Evolutionary conservation across 2,329 filamentous ascomycete species (phyloP).

Genomic region (Apiospora kogelbergensis): DNA sequence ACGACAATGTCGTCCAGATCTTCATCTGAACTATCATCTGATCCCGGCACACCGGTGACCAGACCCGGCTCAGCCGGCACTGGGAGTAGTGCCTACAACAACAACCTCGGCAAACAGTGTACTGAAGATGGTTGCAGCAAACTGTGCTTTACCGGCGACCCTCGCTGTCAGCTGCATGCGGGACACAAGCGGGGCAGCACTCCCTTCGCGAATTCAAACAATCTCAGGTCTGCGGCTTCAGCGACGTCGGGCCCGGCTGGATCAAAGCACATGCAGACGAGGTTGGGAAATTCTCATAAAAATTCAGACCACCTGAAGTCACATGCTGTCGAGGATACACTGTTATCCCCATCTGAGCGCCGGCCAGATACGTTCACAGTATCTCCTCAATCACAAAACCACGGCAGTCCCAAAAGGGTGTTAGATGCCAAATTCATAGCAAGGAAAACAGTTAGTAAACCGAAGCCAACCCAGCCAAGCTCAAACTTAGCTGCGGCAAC

Average conservation of each 20-base stretch:
- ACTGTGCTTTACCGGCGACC: neutral
- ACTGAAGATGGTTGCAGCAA: neutral
- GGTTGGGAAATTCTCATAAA: neutral
- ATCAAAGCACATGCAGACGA: neutral
- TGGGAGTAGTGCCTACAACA: neutral
- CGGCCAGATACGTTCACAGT: neutral
- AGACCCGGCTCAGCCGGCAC: neutral
- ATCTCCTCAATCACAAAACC: neutral
- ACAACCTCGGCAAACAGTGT: neutral
- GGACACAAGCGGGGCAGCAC: neutral
- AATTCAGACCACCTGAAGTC: neutral
- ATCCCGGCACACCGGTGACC: neutral
- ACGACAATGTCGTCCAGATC: conserved; percentile 5
- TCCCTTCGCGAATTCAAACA: neutral
- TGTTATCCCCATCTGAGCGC: neutral
- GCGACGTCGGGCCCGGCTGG: neutral
- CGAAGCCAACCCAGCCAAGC: neutral
- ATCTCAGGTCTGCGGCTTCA: neutral
- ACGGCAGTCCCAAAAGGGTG: neutral
- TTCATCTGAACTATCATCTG: neutral
- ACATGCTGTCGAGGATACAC: neutral
- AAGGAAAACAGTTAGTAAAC: neutral
- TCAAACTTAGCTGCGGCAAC: neutral
- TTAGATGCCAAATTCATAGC: neutral
- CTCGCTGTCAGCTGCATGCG: neutral